Percentiles rank a stretch among this genome's conserved stretches.
Evolutionary conservation across 345 rosid species (phyloP).

Genomic region (Citrus sp.): DNA sequence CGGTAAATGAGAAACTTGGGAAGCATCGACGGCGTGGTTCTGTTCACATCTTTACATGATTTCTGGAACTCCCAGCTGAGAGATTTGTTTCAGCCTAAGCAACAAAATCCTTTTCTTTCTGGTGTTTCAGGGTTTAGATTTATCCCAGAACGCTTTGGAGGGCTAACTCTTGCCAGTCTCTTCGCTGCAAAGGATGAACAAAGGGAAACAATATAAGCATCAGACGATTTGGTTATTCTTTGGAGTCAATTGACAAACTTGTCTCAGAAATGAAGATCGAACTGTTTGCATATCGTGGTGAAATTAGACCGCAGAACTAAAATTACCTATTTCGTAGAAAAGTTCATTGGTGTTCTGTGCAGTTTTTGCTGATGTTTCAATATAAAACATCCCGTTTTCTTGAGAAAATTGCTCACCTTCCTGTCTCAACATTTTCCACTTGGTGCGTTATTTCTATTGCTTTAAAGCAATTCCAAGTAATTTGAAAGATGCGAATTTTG

Average conservation of each 20-base stretch:
- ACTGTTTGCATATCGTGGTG: neutral
- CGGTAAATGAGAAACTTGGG: neutral
- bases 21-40: neutral
- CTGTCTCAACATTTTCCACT: constrained; percentile 22
- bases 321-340: constrained; percentile 63
- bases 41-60: neutral
- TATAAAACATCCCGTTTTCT: constrained; percentile 56
- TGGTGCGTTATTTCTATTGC: neutral
- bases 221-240: neutral
- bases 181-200: constrained; percentile 39
- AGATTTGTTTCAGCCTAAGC: constrained; percentile 33
- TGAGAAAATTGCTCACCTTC: constrained; percentile 61
- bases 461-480: neutral
- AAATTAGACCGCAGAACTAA: neutral
- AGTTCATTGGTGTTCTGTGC: constrained; percentile 70
- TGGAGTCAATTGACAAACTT: neutral
- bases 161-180: constrained; percentile 39
- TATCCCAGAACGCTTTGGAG: constrained; percentile 40
- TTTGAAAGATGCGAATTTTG: neutral
- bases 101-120: constrained; percentile 38
- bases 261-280: neutral
- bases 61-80: neutral
- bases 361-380: constrained; percentile 69
- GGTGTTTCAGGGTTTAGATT: constrained; percentile 32
- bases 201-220: neutral